Conservation (phyloP, 1,284 basidiomycete genomes). For the Microbotryum lychnidis-dioicae region DNA sequence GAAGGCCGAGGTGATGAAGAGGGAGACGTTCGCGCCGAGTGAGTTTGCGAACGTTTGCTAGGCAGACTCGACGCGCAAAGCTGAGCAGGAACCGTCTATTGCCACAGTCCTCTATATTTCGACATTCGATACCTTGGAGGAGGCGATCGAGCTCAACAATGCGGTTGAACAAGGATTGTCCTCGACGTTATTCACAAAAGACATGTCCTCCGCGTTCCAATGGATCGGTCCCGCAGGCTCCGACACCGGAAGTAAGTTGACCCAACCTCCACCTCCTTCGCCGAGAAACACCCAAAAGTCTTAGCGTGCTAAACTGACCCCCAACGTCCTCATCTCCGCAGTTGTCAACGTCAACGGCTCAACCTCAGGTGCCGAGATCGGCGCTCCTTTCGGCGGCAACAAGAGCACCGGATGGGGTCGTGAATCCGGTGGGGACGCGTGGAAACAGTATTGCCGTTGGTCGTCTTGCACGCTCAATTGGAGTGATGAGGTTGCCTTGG, state of each 20-base stretch:
- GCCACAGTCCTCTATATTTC: constrained; percentile 61
- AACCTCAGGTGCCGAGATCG: constrained; percentile 89
- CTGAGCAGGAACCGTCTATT: background rate
- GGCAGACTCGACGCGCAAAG: background rate
- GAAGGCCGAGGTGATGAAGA: constrained; percentile 61
- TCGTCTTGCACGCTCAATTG: constrained; percentile 89
- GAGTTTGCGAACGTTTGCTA: constrained; percentile 9
- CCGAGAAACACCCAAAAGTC: background rate
- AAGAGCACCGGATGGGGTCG: constrained; percentile 79
- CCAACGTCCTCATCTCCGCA: constrained; percentile 43
- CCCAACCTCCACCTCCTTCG: background rate
- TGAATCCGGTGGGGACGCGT: constrained; percentile 90
- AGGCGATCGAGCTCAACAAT: constrained; percentile 90
- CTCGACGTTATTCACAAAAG: constrained; percentile 76
- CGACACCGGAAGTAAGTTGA: constrained; percentile 25
- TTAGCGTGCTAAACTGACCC: background rate
- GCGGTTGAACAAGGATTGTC: constrained; percentile 81
- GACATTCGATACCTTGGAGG: constrained; percentile 79
- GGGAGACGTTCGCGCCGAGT: constrained; percentile 74
- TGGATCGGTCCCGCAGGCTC: constrained; percentile 58
- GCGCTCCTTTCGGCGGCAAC: constrained; percentile 51
- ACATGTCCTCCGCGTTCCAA: constrained; percentile 69
- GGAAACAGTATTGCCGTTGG: constrained; percentile 55
- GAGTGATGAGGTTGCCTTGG: constrained; percentile 74
- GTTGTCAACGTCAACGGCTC: constrained; percentile 70